Conservation (phyloP, 495 filamentous ascomycete genomes). For the Daldinia caldariorum region DNA sequence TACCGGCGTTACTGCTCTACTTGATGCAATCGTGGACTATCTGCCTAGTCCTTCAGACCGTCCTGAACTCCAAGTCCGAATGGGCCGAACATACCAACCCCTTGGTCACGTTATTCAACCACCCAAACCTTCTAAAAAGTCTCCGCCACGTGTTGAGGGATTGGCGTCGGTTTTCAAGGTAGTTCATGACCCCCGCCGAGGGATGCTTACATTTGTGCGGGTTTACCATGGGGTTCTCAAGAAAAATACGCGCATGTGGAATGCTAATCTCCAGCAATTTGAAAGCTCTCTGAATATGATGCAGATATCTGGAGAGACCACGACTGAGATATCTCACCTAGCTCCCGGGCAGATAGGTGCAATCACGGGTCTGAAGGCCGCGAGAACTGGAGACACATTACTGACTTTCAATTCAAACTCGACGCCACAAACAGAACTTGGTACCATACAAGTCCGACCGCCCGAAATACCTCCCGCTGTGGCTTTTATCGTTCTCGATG, state of each 20-base stretch:
- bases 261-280: conserved; percentile 83
- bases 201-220: conserved; percentile 89
- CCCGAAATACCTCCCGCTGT: conserved; percentile 93
- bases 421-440: conserved; percentile 67
- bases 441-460: conserved; percentile 82
- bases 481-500: conserved; percentile 93
- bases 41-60: conserved; percentile 84
- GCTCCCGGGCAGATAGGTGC: conserved; percentile 94
- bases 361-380: conserved; percentile 86
- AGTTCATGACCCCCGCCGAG: conserved; percentile 84
- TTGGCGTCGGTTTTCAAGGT: conserved; percentile 97
- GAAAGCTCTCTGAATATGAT: conserved; percentile 85
- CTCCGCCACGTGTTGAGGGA: conserved; percentile 66
- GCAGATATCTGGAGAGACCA: conserved; percentile 91
- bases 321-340: conserved; percentile 83
- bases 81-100: conserved; percentile 65
- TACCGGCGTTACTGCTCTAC: conserved; percentile 90
- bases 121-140: conserved; percentile 58
- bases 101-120: conserved; percentile 60
- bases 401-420: conserved; percentile 71
- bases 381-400: conserved; percentile 92
- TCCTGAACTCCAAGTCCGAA: conserved; percentile 78
- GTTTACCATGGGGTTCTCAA: conserved; percentile 87
- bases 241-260: conserved; percentile 79
- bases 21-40: conserved; percentile 87